Evolutionary conservation across 2,329 filamentous ascomycete species (phyloP), one percentile per base, ranked within the genome.

Genomic region (Aspergillus candidus): DNA sequence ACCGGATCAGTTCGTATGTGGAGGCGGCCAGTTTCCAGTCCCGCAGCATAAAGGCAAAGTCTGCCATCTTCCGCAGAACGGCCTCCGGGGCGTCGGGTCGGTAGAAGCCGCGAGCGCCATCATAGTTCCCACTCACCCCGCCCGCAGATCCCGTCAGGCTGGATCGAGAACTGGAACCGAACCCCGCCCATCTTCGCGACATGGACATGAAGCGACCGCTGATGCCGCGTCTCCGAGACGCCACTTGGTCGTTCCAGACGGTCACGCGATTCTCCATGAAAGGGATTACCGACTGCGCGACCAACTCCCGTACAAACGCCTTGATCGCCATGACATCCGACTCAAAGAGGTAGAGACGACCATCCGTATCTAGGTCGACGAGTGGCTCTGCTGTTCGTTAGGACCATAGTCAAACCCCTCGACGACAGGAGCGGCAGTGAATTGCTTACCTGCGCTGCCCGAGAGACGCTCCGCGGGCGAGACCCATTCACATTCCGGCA

Each of bases 231-330:
- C 94, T 78, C 46, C 88, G 80, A 11, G 94, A 96, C 12, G 91
- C 90, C 18, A 97, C 86, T 65, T 97, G 91, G 58, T 98, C 93
- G 60, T 98, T 98, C 94, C 93, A 98, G 4, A 89, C 76, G 5
- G 88, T 84, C 10, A 94, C 80, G 52, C 86, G 83, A 44, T 91
- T 84, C 68, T 98, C 93, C 94, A 98, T 98, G 33, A 87, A 90
- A 1, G 94, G 93, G 44, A 98, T 77, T 41, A 98, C 82, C 1
- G 91, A 97, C 63, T 97, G 91, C 1, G 86, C 93, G 6, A 96
- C 87, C 75, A 98, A 87, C 65, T 98, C 94, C 29, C 93, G 83
- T 47, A 97, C 80, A 63, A 98, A 94, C 0, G 86, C 86, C 41
- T 83, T 84, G 48, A 98, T 85, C 12, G 89, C 88, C 6, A 86